Percentiles rank a stretch among this genome's conserved stretches.
phyloP scores from a whole-genome alignment of 73 alveolate genomes.

The Tetrahymena malaccensis region DNA sequence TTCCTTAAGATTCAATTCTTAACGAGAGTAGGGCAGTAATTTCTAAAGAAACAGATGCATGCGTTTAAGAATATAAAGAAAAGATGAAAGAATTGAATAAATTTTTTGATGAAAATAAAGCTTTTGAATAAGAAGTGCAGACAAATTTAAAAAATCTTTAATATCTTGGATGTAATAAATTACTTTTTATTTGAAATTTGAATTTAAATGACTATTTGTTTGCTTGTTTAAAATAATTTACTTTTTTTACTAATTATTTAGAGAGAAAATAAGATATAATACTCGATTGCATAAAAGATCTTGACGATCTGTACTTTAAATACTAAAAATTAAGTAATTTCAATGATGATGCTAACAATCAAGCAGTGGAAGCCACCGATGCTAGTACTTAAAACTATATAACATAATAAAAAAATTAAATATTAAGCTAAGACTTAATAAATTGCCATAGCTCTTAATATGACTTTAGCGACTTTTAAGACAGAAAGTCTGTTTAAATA shows the following conservation, averaged over 20 bases:
- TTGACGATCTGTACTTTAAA: neutral
- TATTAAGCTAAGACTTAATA: neutral
- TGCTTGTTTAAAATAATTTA: neutral
- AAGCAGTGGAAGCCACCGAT: neutral
- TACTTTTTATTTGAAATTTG: neutral
- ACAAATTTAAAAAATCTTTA: neutral
- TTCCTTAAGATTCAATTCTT: neutral
- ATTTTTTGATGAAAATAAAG: neutral
- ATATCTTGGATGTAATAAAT: neutral
- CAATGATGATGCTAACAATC: neutral
- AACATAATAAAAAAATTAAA: neutral
- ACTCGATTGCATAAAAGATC: neutral
- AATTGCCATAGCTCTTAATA: neutral
- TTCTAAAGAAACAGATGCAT: neutral
- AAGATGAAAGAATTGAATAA: neutral
- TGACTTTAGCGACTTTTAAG: neutral
- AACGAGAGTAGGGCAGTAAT: neutral
- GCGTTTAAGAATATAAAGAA: neutral
- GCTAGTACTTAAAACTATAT: neutral
- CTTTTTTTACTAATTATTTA: neutral
- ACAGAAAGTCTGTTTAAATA: neutral
- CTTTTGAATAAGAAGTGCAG: neutral
- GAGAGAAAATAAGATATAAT: neutral
- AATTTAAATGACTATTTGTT: neutral
- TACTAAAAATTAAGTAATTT: neutral